phyloP scores from a whole-genome alignment of 2,329 filamentous ascomycete species.

The Penicillium thymicola region DNA sequence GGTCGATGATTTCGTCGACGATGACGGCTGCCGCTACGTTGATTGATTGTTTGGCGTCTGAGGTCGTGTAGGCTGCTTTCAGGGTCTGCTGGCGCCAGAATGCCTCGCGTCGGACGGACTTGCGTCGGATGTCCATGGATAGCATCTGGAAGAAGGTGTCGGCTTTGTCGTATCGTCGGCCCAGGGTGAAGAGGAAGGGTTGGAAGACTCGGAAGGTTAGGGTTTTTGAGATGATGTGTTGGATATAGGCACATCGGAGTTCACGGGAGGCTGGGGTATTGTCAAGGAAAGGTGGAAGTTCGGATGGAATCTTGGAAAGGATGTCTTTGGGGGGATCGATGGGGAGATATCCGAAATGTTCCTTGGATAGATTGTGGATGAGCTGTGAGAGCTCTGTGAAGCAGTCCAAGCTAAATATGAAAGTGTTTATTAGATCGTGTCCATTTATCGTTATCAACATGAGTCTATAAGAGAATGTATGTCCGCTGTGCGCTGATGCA shows the following conservation, averaged over 20 bases:
- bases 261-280: conserved; percentile 52
- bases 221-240: conserved; percentile 56
- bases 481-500: conserved; percentile 5
- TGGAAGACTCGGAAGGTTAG: conserved; percentile 56
- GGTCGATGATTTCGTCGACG: conserved; percentile 56
- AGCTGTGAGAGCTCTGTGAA: conserved; percentile 52
- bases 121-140: conserved; percentile 55
- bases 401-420: conserved; percentile 48
- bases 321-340: conserved; percentile 51
- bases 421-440: conserved; percentile 41
- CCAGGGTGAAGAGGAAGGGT: conserved; percentile 57
- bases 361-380: conserved; percentile 51
- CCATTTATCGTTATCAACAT: conserved; percentile 37
- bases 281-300: conserved; percentile 54
- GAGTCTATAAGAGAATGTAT: conserved; percentile 23
- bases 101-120: conserved; percentile 55
- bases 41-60: conserved; percentile 55
- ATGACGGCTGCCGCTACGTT: conserved; percentile 55
- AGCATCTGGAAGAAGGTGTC: conserved; percentile 55
- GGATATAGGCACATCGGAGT: conserved; percentile 53
- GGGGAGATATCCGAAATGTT: conserved; percentile 52
- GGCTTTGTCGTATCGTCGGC: conserved; percentile 54
- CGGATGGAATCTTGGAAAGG: conserved; percentile 50
- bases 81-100: conserved; percentile 59
- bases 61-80: conserved; percentile 55